These are phyloP conservation scores for Rhizopus microsporus DNA, from an alignment of 371 early-diverging fungal species.

Conservation along the genomic window DNA sequence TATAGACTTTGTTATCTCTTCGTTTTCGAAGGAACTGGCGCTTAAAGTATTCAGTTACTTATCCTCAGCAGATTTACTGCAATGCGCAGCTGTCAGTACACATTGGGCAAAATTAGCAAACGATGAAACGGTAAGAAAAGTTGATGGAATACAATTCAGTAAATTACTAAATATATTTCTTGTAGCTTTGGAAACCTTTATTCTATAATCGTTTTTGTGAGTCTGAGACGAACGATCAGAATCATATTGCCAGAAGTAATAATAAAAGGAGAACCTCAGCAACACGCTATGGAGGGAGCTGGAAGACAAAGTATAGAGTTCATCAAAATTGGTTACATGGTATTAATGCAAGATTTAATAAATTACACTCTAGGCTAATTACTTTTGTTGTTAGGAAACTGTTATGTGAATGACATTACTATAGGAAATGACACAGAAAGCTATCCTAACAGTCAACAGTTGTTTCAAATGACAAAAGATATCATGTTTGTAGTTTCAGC, in stretches of 20 bases:
- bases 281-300: constrained; percentile 26
- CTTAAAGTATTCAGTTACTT: constrained; percentile 49
- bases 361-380: neutral
- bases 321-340: constrained; percentile 52
- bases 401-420: constrained; percentile 22
- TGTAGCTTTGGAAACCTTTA: constrained; percentile 54
- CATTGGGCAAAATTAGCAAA: constrained; percentile 47
- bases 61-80: constrained; percentile 39
- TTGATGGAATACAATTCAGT: neutral
- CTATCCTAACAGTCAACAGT: constrained; percentile 9
- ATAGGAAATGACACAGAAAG: constrained; percentile 6
- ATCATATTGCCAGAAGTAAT: constrained; percentile 1
- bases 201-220: constrained; percentile 37
- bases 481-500: constrained; percentile 11
- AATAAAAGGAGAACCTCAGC: constrained; percentile 8
- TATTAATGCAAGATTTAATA: constrained; percentile 9
- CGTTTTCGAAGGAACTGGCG: constrained; percentile 49
- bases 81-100: constrained; percentile 43
- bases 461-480: constrained; percentile 20
- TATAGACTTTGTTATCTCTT: constrained; percentile 27
- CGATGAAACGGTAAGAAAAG: constrained; percentile 43
- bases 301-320: constrained; percentile 45
- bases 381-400: constrained; percentile 27
- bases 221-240: constrained; percentile 2
- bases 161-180: neutral